Percentiles rank a stretch among this genome's conserved stretches.
Conservation (phyloP, 2,329 filamentous ascomycete genomes). For the Chaetomiaceae sp. region DNA sequence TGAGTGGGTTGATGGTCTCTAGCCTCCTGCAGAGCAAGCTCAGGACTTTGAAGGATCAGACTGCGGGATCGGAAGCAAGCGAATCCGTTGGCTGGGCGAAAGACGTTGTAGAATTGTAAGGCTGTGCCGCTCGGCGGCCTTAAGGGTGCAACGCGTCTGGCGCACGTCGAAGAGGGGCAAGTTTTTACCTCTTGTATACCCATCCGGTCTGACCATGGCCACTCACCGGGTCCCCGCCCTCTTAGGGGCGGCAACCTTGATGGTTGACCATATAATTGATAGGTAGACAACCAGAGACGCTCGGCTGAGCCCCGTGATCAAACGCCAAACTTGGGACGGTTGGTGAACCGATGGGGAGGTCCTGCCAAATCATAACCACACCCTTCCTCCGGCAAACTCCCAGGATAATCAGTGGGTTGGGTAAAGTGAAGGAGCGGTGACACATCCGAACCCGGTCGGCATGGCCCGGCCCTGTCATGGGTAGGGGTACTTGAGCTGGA, state of each 20-base stretch:
- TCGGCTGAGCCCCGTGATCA: neutral
- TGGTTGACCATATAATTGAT: neutral
- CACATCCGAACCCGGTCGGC: neutral
- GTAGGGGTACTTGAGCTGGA: neutral
- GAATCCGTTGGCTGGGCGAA: neutral
- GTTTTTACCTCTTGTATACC: too few species aligned
- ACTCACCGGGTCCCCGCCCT: too few species aligned
- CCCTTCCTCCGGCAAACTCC: neutral
- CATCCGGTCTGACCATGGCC: too few species aligned
- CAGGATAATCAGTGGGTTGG: neutral
- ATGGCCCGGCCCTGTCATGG: neutral
- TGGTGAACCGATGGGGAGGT: neutral
- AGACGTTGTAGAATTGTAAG: neutral
- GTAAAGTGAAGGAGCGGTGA: neutral
- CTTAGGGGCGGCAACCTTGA: too few species aligned
- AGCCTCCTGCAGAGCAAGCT: neutral
- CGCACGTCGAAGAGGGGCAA: too few species aligned
- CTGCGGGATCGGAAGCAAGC: slow-evolving; percentile 3
- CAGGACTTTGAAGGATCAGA: neutral
- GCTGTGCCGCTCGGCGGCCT: neutral
- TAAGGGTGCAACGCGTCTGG: neutral
- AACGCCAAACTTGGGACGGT: neutral
- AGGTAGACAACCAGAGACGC: neutral
- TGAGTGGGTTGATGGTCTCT: neutral
- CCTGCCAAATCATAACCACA: neutral